Evolutionary conservation across 306 rosid species (phyloP).

Genomic region (Malus domestica): DNA sequence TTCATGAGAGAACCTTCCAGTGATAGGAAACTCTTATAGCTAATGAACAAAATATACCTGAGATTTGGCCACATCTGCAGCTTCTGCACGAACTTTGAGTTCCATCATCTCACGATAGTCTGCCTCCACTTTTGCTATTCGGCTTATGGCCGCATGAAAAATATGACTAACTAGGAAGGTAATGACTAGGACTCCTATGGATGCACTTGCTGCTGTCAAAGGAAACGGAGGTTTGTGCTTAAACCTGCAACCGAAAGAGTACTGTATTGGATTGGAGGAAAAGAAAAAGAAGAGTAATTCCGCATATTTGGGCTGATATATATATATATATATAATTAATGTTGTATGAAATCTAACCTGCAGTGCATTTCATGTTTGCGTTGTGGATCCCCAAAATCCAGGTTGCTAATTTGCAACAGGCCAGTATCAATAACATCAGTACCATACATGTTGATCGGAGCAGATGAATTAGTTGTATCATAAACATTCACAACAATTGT

Average conservation of each 20-base stretch:
- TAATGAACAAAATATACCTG: constrained; percentile 48
- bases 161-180: constrained; percentile 77
- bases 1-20: constrained; percentile 2
- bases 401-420: constrained; percentile 48
- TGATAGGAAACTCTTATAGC: background rate
- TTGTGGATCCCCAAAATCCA: constrained; percentile 93
- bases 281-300: constrained; percentile 4
- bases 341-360: constrained; percentile 48
- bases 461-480: constrained; percentile 76
- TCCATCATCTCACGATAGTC: constrained; percentile 53
- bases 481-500: constrained; percentile 92
- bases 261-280: background rate
- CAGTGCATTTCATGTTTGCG: constrained; percentile 99
- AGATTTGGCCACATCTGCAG: constrained; percentile 97
- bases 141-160: constrained; percentile 68
- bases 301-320: constrained; percentile 7
- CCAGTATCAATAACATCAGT: constrained; percentile 74
- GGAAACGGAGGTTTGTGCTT: constrained; percentile 72
- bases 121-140: constrained; percentile 80
- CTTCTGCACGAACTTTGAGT: constrained; percentile 83
- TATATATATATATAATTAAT: constrained; percentile 1
- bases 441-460: constrained; percentile 79
- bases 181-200: constrained; percentile 59
- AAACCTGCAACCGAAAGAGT: constrained; percentile 45
- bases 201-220: constrained; percentile 64